Evolutionary conservation across 2,329 filamentous ascomycete species (phyloP).

Genomic region (Colletotrichum costaricense): DNA sequence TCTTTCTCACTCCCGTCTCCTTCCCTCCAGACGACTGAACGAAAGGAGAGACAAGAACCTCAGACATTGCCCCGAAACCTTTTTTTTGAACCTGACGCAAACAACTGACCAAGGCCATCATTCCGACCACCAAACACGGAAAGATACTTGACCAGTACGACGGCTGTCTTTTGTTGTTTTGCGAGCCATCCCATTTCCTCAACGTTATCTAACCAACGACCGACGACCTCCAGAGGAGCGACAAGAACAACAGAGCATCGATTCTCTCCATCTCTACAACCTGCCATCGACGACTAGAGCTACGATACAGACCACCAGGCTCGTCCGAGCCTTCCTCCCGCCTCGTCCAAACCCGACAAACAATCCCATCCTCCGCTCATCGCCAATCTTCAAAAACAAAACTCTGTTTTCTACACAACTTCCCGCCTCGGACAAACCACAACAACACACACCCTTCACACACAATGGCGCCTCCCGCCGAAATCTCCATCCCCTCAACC

Average conservation of each 20-base stretch:
- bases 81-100: constrained; percentile 13
- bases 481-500: constrained; percentile 76
- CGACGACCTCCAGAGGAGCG: not conserved
- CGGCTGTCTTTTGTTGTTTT: not conserved
- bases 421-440: not conserved
- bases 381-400: not conserved
- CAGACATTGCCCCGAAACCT: not conserved
- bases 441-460: not conserved
- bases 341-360: constrained; percentile 18
- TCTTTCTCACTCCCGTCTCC: not conserved
- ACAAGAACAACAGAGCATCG: not conserved
- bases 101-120: constrained; percentile 20
- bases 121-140: not conserved
- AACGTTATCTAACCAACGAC: not conserved
- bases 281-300: constrained; percentile 2
- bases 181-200: not conserved
- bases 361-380: not conserved
- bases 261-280: not conserved
- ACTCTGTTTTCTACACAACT: not conserved
- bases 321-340: constrained; percentile 2
- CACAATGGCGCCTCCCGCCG: constrained; percentile 71
- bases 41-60: not conserved
- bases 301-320: not conserved
- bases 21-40: not conserved
- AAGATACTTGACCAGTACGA: not conserved